phyloP scores from a whole-genome alignment of 2,329 filamentous ascomycete species.

The Ploettnerulaceae sp. region DNA sequence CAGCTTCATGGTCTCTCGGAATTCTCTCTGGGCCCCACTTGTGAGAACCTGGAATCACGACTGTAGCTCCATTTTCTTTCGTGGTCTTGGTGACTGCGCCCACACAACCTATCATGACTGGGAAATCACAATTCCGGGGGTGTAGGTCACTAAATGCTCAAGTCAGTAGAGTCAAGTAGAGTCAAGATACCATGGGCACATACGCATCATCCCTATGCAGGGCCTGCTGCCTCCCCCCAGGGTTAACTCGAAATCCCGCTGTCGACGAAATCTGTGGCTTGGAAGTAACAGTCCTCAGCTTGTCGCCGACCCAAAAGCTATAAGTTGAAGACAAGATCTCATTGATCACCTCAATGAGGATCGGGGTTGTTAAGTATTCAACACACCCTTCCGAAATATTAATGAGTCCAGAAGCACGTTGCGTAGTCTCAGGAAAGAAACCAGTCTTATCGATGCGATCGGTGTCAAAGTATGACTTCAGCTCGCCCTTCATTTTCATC shows the following conservation, averaged over 20 bases:
- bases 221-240: conserved; percentile 38
- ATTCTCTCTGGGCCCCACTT: conserved; percentile 6
- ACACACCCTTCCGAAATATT: conserved; percentile 37
- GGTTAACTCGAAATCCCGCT: conserved; percentile 38
- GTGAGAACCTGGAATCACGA: conserved; percentile 8
- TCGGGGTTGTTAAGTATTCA: conserved; percentile 36
- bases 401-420: conserved; percentile 38
- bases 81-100: conserved; percentile 4
- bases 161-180: too few relatives aligned
- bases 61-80: conserved; percentile 11
- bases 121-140: too few relatives aligned
- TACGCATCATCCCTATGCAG: conserved; percentile 37
- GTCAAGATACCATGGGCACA: not conserved
- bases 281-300: conserved; percentile 31
- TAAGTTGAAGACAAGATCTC: conserved; percentile 35
- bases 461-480: conserved; percentile 37
- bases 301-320: conserved; percentile 36
- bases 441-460: conserved; percentile 36
- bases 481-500: conserved; percentile 36
- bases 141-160: too few relatives aligned
- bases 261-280: conserved; percentile 38
- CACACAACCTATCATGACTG: conserved; percentile 1
- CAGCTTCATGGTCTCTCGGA: conserved; percentile 3
- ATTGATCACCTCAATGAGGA: conserved; percentile 36
- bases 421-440: conserved; percentile 39